phyloP scores from a whole-genome alignment of 192 early-diverging fungal genomes.

The Podila verticillata region DNA sequence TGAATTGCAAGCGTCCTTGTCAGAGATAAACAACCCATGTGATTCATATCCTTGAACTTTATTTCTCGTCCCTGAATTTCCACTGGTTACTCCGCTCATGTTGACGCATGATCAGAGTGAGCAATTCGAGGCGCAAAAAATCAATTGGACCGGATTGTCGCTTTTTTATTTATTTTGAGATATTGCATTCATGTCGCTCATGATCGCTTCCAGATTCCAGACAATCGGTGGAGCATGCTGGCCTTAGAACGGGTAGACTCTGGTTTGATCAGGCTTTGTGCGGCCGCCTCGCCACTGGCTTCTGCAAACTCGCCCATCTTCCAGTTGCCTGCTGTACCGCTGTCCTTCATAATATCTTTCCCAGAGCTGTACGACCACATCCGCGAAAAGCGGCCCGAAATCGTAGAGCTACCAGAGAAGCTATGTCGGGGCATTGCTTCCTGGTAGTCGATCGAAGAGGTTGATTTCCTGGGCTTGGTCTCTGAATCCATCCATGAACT shows the following conservation, averaged over 20 bases:
- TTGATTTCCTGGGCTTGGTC: not conserved
- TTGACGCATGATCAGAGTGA: no score
- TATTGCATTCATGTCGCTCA: not conserved
- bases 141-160: no score
- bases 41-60: no score
- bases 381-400: slow-evolving; percentile 44
- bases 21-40: no score
- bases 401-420: slow-evolving; percentile 41
- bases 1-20: no score
- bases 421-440: slow-evolving; percentile 3
- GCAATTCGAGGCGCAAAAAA: no score
- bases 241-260: not conserved
- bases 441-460: not conserved
- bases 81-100: no score
- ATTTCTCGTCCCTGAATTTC: no score
- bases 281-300: not conserved
- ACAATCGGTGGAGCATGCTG: not conserved
- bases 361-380: slow-evolving; percentile 24
- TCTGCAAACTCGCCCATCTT: slow-evolving; percentile 4
- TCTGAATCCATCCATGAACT: not conserved
- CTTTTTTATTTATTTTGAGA: not conserved
- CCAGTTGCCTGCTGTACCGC: not conserved
- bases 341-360: not conserved
- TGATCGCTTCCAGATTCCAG: slow-evolving; percentile 4
- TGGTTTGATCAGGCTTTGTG: not conserved